Conservation (phyloP, 2,329 filamentous ascomycete genomes). For the Zymoseptoria passerinii region DNA sequence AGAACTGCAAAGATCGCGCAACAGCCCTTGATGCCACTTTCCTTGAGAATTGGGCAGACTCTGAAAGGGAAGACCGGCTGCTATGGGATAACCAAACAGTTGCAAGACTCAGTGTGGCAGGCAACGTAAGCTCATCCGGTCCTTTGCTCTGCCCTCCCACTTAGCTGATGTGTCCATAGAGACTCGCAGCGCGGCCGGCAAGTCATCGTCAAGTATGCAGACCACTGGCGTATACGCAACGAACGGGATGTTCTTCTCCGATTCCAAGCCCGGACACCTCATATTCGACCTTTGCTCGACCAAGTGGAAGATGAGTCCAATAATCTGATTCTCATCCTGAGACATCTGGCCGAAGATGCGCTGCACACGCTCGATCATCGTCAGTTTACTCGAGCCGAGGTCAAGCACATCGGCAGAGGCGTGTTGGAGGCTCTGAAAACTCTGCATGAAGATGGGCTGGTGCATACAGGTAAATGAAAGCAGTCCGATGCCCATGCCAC, state of each 20-base stretch:
- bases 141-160: neutral
- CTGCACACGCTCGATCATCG: neutral
- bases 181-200: neutral
- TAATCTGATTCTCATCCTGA: constrained; percentile 1
- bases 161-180: neutral
- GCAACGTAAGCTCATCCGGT: neutral
- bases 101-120: constrained; percentile 2
- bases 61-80: constrained; percentile 3
- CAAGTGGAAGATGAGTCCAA: neutral
- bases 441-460: constrained; percentile 22
- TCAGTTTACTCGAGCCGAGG: constrained; percentile 1
- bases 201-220: constrained; percentile 6
- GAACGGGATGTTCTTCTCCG: constrained; percentile 5
- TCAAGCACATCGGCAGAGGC: constrained; percentile 10
- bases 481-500: neutral
- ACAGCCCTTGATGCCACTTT: neutral
- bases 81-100: constrained; percentile 1
- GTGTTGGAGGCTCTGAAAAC: constrained; percentile 20
- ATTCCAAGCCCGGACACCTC: constrained; percentile 2
- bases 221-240: constrained; percentile 1
- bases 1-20: no score
- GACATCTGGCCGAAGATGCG: constrained; percentile 2
- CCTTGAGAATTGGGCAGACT: neutral
- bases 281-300: constrained; percentile 7
- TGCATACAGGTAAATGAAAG: constrained; percentile 21